Percentiles rank a stretch among this genome's conserved stretches.
Conservation (phyloP, 352 stramenopile genomes). For the Phytopythium delawarense region DNA sequence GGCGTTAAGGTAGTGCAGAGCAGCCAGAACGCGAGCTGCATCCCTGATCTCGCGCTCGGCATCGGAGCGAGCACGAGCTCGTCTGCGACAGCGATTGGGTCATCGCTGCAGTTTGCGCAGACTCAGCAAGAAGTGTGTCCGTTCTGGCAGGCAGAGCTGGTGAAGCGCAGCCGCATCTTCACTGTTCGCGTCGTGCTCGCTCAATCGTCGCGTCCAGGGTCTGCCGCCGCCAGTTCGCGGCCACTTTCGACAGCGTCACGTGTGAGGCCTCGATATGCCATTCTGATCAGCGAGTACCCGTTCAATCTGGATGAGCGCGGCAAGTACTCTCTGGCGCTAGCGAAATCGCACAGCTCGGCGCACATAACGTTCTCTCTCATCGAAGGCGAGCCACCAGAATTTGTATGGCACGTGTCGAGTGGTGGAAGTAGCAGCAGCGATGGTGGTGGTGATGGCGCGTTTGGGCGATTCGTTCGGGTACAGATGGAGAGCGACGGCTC, state of each 20-base stretch:
- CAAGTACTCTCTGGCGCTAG: constrained; percentile 52
- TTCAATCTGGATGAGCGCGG: constrained; percentile 63
- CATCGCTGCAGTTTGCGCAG: constrained; percentile 27
- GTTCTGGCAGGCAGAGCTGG: constrained; percentile 62
- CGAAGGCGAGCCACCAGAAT: constrained; percentile 19
- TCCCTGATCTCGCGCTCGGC: constrained; percentile 38
- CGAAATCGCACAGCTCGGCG: constrained; percentile 43
- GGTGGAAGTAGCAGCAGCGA: neutral
- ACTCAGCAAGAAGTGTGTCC: constrained; percentile 74
- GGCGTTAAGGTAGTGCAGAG: constrained; percentile 39
- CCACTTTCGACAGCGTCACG: constrained; percentile 9
- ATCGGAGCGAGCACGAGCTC: neutral
- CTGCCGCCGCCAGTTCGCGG: constrained; percentile 8
- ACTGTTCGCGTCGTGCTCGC: constrained; percentile 29
- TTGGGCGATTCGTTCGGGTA: constrained; percentile 54
- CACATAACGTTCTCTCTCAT: constrained; percentile 31
- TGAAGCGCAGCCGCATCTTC: constrained; percentile 36
- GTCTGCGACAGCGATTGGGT: neutral
- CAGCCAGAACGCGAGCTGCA: constrained; percentile 57
- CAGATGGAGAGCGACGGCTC: constrained; percentile 44
- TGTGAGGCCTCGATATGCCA: constrained; percentile 25
- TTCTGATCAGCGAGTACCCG: constrained; percentile 48
- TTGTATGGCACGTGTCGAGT: constrained; percentile 38
- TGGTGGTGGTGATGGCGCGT: constrained; percentile 24
- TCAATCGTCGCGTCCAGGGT: constrained; percentile 10